Conservation (phyloP, 768 basidiomycete genomes). For the Termitomyces sp. region DNA sequence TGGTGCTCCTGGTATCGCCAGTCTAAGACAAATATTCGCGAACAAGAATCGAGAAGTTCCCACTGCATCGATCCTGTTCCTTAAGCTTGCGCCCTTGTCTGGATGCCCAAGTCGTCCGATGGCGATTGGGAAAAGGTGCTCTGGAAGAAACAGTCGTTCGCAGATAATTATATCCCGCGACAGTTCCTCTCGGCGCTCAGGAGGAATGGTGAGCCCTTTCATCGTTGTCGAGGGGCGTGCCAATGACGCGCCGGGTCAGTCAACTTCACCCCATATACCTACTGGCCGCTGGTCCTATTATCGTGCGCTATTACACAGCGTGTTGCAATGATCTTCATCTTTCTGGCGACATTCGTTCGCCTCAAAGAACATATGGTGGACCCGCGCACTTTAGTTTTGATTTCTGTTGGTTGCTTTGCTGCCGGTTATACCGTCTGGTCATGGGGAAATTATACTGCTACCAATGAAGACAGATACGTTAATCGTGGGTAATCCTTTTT, state of each 20-base stretch:
- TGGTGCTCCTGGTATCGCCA: slow-evolving; percentile 14
- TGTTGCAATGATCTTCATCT: slow-evolving; percentile 72
- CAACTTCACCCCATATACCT: slow-evolving; percentile 76
- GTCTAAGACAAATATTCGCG: slow-evolving; percentile 2
- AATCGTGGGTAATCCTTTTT: slow-evolving; percentile 12
- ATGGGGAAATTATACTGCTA: slow-evolving; percentile 32
- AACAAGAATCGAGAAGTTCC: too few relatives aligned
- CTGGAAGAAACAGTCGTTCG: slow-evolving; percentile 71
- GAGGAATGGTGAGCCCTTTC: slow-evolving; percentile 59
- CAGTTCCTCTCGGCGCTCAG: slow-evolving; percentile 75
- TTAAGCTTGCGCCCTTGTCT: slow-evolving; percentile 8
- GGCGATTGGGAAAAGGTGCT: slow-evolving; percentile 62
- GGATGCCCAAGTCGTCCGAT: slow-evolving; percentile 11
- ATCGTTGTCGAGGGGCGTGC: slow-evolving; percentile 6
- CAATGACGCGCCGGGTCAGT: slow-evolving; percentile 36
- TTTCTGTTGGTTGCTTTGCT: slow-evolving; percentile 54
- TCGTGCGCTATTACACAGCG: slow-evolving; percentile 82
- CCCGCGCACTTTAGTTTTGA: slow-evolving; percentile 62
- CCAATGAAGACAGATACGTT: slow-evolving; percentile 8
- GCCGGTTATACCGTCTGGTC: slow-evolving; percentile 62
- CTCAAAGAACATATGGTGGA: slow-evolving; percentile 61
- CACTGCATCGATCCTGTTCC: not conserved
- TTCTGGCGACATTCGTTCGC: slow-evolving; percentile 73
- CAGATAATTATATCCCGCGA: slow-evolving; percentile 83
- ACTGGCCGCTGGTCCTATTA: slow-evolving; percentile 63